Base-by-base conservation (phyloP, 352 stramenopile genomes). In the Globisporangium yorkense region DNA sequence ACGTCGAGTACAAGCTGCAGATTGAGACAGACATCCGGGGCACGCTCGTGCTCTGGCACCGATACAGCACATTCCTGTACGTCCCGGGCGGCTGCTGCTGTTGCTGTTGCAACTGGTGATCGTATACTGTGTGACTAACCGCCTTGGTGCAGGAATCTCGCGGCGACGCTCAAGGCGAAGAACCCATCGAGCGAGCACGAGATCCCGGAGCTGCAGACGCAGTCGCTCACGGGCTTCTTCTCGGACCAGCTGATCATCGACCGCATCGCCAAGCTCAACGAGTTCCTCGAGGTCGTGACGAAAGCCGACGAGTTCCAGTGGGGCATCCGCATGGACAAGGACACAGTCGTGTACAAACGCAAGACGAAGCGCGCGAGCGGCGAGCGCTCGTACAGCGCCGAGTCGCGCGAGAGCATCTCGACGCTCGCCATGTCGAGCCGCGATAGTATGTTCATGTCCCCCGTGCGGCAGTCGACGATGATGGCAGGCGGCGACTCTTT, bases 261-360 rank as follows among this genome's bases (percentile, higher is more conserved):
- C 68, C 83, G 82, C 54, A 90, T 94, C 58, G 82, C 77, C 35
- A 89, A 90, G 58, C 70, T 94, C 7, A 94, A 94, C 63, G 79
- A 92, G 68, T 94, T 94, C 56, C 63, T 94, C 56, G 80, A 92
- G 61, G 81, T 89, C 37, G 82, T 91, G 51, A 91, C 82, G 53
- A 89, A 88, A 63, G 80, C 82, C 18, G 80, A 91, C 54, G 81
- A 89, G 63, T 92, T 94, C 68, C 82, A 94, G 58, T 94, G 84
- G 84, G 84, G 82, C 45, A 94, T 94, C 68, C 80, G 84, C 71
- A 92, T 94, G 85, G 82, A 94, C 70, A 92, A 94, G 67, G 82
- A 92, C 66, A 92, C 82, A 63, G 88, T 84, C 71, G 84, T 92
- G 59, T 92, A 90, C 80, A 94, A 94, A 66, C 80, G 80, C 75